Base-by-base conservation (phyloP, 2,329 filamentous ascomycete genomes). In the Pestalotiopsis sp. region DNA sequence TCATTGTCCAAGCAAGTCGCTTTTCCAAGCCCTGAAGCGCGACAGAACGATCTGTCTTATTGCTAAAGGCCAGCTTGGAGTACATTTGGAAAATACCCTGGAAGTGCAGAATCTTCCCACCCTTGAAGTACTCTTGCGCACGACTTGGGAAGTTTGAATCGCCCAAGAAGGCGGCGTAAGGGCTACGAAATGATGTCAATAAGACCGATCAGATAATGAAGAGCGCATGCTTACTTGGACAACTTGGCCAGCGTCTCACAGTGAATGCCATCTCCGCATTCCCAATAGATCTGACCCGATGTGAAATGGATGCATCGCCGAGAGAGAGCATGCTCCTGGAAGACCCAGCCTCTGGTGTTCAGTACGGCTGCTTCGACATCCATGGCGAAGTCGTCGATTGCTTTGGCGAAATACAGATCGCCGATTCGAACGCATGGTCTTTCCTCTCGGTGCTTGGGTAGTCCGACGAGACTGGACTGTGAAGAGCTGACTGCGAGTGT, bases 301-400 rank as follows among this genome's bases (percentile, higher is more conserved):
- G 74, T 73, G 52, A 77, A 78, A 68, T 74, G 73, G n/a, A 78
- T 74, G 1, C 73, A 75, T 6, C 76, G 66, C 3, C 71, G 72
- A 13, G 76, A 71, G 1, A 78, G 60, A 1, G 72, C 75, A 13
- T 71, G 69, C 59, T 78, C 77, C 62, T 78, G 75, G 1, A 76
- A 66, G 0, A 77, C 74, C 77, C 75, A 78, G 0, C 70, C 77
- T 1, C 77, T 70, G 7, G 67, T 65, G 41, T 74, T 77, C 1
- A 77, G 67, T 0, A 52, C 25, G 1, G 68, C 72, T 6, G 69
- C 23, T 7, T 73, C 63, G 0, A 78, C 75, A 57, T 77, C 68
- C 3, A 62, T 12, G 2, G 70, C 68, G 64, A 76, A 77, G 17
- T 74, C 63, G 39, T 77, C 75, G 23, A 75, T 66, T 4, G 49